Base-by-base conservation (phyloP, 2,329 filamentous ascomycete species). In the Graphilbum sp. region DNA sequence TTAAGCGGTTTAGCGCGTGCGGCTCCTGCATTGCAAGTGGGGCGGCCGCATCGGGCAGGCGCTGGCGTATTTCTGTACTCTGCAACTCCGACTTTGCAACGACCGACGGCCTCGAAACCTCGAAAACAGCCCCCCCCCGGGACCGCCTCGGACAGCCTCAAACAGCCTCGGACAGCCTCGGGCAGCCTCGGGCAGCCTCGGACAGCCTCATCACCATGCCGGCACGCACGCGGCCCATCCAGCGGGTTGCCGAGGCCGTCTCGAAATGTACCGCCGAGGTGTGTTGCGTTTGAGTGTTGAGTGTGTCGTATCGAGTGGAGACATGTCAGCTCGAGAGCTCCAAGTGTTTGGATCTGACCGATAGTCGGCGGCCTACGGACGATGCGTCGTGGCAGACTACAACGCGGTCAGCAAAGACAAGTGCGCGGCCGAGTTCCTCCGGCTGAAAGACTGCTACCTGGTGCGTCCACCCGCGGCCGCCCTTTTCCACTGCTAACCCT, bases 341-440 rank as follows among this genome's bases (percentile, higher is more conserved):
- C n/a, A n/a, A n/a, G n/a, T n/a, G n/a, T n/a, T n/a, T n/a, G n/a
- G n/a, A n/a, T n/a, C n/a, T 39, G 15, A 42, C 35, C 16, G 5
- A 13, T 41, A 96, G 88, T 80, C 84, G 37, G 68, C 84, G 3
- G 65, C 72, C 12, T 98, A 96, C 52, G 90, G 88, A 47, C 87
- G 86, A 64, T 98, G 90, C 55, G 77, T 98, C 46, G 71, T 88
- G 36, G 73, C 75, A 30, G 88, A 96, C 53, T 96, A 93, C 60
- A 88, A 88, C 53, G 74, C 85, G 4, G 74, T 94, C 3, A 72
- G 86, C 49, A 93, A 93, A 54, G 84, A 95, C 53, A 90, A 90
- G 65, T 98, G 90, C 52, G 67, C 69, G 5, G 75, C 74, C 41
- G 86, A 95, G 52, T 96, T 98, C 49, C 64, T 90, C 57, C 75